A percentile compares a stretch with the other conserved stretches of the same genome.
phyloP scores from a whole-genome alignment of 1,284 basidiomycete genomes.

The Leccinum holopus region DNA sequence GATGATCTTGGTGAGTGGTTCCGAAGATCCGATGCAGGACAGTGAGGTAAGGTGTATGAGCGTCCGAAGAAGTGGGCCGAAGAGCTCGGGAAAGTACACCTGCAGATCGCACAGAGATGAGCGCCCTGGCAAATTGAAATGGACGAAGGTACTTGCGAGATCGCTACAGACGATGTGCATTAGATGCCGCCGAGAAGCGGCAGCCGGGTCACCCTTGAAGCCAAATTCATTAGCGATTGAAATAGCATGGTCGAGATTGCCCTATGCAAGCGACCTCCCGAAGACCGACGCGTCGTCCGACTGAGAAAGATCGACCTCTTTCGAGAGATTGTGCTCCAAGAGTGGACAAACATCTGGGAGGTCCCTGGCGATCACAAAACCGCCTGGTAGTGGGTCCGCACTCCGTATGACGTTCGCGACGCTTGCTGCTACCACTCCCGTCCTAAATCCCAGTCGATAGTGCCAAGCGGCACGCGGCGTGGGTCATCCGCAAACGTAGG shows the following conservation, averaged over 20 bases:
- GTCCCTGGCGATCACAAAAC: constrained; percentile 63
- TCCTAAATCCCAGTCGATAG: constrained; percentile 73
- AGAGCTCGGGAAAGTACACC: constrained; percentile 76
- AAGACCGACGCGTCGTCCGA: too few species aligned
- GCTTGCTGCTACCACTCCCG: constrained; percentile 58
- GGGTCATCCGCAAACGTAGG: constrained; percentile 47
- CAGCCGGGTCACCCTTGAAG: constrained; percentile 5
- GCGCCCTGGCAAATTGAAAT: not conserved
- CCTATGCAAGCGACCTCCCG: constrained; percentile 68
- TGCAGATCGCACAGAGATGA: constrained; percentile 24
- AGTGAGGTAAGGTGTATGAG: constrained; percentile 64
- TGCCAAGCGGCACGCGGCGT: constrained; percentile 16
- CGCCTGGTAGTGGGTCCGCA: constrained; percentile 3
- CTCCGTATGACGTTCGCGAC: constrained; percentile 38
- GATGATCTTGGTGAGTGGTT: constrained; percentile 38
- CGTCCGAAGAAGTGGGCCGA: constrained; percentile 67
- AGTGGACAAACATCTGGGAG: constrained; percentile 67
- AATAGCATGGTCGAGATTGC: constrained; percentile 42
- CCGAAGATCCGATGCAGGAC: constrained; percentile 34
- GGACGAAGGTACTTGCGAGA: constrained; percentile 47
- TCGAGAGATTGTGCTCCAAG: constrained; percentile 48
- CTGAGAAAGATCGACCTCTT: not conserved
- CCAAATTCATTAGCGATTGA: constrained; percentile 42
- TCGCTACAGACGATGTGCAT: constrained; percentile 76
- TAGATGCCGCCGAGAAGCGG: constrained; percentile 27